Base-by-base conservation (phyloP, 2,329 filamentous ascomycete genomes). In the Grosmannia clavigera region DNA sequence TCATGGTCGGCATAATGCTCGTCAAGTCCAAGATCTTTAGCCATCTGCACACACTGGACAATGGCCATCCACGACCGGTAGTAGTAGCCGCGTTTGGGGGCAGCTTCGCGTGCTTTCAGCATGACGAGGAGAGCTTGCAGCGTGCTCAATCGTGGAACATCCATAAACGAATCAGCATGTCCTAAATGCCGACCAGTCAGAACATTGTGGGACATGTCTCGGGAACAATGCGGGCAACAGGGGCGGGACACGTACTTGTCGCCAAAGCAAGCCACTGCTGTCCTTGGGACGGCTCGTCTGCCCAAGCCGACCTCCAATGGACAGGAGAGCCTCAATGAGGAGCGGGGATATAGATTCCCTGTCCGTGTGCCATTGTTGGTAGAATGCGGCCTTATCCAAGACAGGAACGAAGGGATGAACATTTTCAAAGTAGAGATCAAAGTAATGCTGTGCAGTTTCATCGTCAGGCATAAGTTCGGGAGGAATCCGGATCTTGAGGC, bases 21-120 rank as follows among this genome's bases (percentile, higher is more conserved):
- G 68, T 96, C 86, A 6, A 97, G 76, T 25, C 91, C 90, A 38
- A 97, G 77, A 69, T 96, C 92, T 68, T 95, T 94, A 31, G 85
- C 90, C 90, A 97, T 96, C 55, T 91, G 87, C 9, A 95, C 87
- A 64, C 92, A 90, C 62, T 92, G 90, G 58, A 96, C 92, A 25
- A 95, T 84, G 5, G 88, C 90, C 84, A 96, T 95, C 92, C 94
- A 97, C 0, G 94, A 97, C 46, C 92, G 86, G 73, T 94, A 97
- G 72, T 94, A 97, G 70, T 97, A 97, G 1, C 94, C 94, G 62
- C 90, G 85, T 69, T 95, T 95, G 0, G 92, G 92, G 10, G 88
- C 85, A n/a, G 89, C 88, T 72, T 97, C 92, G 64, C 91, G 83
- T 1, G 92, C 94, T 71, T 97, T 97, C 52, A 96, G 75, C 22